Evolutionary conservation across 2,329 filamentous ascomycete species (phyloP).

Genomic region (Monilinia laxa): DNA sequence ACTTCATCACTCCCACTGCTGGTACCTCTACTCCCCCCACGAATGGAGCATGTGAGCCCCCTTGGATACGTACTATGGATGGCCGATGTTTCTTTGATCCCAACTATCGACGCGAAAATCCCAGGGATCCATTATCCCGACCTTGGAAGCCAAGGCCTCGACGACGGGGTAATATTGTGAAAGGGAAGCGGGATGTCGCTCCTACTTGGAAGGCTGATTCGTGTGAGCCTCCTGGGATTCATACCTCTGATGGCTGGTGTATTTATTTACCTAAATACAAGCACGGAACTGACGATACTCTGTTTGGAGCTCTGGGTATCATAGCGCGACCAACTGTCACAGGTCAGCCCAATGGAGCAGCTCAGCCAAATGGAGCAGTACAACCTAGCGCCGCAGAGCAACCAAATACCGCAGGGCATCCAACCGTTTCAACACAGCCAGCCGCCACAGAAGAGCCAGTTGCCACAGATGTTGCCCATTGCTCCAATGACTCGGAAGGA

Average conservation of each 20-base stretch:
- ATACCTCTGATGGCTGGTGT: background rate
- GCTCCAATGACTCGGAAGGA: background rate
- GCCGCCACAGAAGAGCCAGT: background rate
- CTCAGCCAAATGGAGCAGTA: background rate
- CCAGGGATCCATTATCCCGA: background rate
- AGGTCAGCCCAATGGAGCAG: too few relatives aligned
- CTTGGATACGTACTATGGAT: constrained; percentile 11
- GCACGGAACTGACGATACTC: too few relatives aligned
- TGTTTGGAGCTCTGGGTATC: background rate
- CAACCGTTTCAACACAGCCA: background rate
- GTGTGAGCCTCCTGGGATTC: constrained; percentile 6
- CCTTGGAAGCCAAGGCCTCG: background rate
- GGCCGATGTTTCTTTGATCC: constrained; percentile 6
- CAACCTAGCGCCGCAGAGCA: background rate
- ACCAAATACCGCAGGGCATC: background rate
- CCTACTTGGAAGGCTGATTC: background rate
- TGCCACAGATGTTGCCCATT: background rate
- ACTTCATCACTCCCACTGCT: too few relatives aligned
- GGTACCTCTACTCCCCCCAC: background rate
- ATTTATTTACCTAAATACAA: background rate
- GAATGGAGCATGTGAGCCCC: background rate
- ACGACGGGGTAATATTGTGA: background rate
- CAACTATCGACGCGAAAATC: constrained; percentile 1
- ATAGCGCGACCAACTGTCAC: background rate
- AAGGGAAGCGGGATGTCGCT: background rate